These are phyloP conservation scores for Rhodotorula kratochvilovae DNA, from an alignment of 768 basidiomycete species.

Conservation along the genomic window DNA sequence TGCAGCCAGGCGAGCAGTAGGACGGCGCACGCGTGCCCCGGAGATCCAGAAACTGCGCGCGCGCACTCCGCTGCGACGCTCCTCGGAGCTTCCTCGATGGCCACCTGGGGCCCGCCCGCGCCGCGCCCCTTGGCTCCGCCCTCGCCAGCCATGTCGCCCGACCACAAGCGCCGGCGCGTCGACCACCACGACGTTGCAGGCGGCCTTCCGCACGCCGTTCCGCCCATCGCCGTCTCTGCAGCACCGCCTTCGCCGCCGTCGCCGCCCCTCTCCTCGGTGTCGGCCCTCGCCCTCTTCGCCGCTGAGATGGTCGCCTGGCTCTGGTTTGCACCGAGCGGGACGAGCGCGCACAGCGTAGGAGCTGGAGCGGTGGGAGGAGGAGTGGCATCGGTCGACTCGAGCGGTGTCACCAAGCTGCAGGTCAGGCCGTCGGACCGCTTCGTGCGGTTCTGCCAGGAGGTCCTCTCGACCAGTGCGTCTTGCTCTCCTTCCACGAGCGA, in stretches of 20 bases:
- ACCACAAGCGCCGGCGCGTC: not conserved
- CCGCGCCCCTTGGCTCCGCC: not conserved
- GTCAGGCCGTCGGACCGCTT: slow-evolving; percentile 19
- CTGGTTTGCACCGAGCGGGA: slow-evolving; percentile 22
- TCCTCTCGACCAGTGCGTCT: slow-evolving; percentile 30
- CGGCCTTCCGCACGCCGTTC: not conserved
- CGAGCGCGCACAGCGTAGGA: not conserved
- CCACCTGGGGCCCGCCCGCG: too few species aligned
- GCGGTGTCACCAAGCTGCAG: slow-evolving; percentile 6
- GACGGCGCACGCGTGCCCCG: too few species aligned
- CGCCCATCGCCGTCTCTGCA: not conserved
- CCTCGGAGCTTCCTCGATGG: too few species aligned
- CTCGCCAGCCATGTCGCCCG: not conserved
- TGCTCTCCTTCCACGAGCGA: not conserved
- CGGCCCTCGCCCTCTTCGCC: slow-evolving; percentile 25
- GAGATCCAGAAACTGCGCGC: too few species aligned
- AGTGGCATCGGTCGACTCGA: not conserved
- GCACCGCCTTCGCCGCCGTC: slow-evolving; percentile 7
- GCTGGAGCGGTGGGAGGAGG: not conserved
- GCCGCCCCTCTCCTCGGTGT: not conserved
- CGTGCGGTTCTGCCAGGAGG: slow-evolving; percentile 26
- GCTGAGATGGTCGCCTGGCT: slow-evolving; percentile 36
- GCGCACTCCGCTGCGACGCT: too few species aligned
- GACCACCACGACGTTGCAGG: not conserved
- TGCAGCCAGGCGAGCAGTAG: too few species aligned